phyloP scores from a whole-genome alignment of 2,329 filamentous ascomycete genomes.

The Colletotrichum ledebouriae region DNA sequence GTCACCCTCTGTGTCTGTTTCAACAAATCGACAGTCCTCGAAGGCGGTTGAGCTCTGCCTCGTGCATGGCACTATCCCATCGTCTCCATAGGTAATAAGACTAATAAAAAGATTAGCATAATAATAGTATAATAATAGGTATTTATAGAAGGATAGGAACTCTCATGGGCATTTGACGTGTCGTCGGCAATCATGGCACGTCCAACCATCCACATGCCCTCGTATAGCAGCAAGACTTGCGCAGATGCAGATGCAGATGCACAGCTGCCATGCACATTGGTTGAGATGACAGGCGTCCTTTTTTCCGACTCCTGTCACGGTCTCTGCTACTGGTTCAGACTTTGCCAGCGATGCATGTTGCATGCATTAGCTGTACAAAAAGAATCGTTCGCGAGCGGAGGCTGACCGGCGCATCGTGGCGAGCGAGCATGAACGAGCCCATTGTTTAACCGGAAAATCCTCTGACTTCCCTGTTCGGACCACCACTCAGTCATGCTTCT shows the following conservation, averaged over 20 bases:
- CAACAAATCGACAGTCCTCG: background rate
- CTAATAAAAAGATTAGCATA: too few species aligned
- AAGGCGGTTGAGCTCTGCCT: background rate
- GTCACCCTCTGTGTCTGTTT: constrained; percentile 17
- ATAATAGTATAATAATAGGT: too few species aligned
- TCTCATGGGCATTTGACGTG: background rate
- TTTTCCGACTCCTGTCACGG: background rate
- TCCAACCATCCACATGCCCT: constrained; percentile 2
- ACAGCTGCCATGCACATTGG: constrained; percentile 16
- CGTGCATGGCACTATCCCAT: background rate
- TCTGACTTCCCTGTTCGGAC: constrained; percentile 11
- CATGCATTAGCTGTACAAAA: constrained; percentile 31
- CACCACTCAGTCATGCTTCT: background rate
- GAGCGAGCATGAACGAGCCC: constrained; percentile 27
- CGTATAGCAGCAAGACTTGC: constrained; percentile 8
- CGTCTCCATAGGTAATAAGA: too few species aligned
- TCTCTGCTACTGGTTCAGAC: constrained; percentile 3
- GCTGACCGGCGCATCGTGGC: constrained; percentile 20
- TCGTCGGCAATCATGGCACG: background rate
- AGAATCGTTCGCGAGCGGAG: constrained; percentile 7
- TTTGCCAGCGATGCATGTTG: constrained; percentile 25
- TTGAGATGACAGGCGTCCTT: background rate
- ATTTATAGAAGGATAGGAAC: too few species aligned
- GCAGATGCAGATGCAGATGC: constrained; percentile 12
- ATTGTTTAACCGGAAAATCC: background rate